Conservation (phyloP, 2,329 filamentous ascomycete genomes). For the Microdochium bolleyi region DNA sequence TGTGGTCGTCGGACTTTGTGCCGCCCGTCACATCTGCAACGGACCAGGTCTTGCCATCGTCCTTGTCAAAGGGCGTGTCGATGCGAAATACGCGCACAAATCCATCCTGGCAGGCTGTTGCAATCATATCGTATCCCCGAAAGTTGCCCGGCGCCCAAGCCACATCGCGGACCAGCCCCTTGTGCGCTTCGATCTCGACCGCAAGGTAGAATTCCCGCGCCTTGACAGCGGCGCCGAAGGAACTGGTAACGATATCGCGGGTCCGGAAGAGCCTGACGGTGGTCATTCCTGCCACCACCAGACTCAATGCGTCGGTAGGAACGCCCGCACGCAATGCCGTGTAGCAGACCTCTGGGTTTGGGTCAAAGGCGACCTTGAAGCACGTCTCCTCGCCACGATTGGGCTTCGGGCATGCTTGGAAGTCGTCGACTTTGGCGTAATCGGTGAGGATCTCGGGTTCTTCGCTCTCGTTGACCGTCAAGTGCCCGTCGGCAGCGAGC, state of each 20-base stretch:
- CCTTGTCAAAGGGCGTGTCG: constrained; percentile 45
- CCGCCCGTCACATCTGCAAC: constrained; percentile 33
- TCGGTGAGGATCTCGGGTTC: constrained; percentile 74
- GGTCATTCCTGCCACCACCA: constrained; percentile 84
- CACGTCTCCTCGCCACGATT: constrained; percentile 76
- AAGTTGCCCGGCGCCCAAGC: constrained; percentile 91
- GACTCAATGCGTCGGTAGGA: constrained; percentile 65
- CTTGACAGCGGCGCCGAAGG: constrained; percentile 43
- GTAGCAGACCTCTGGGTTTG: constrained; percentile 75
- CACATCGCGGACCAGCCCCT: constrained; percentile 74
- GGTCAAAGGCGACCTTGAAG: constrained; percentile 82
- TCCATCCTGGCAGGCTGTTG: constrained; percentile 89
- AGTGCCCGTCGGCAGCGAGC: constrained; percentile 71
- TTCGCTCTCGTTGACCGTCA: constrained; percentile 78
- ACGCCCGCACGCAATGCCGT: constrained; percentile 73
- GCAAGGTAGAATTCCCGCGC: constrained; percentile 80
- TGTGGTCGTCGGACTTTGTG: constrained; percentile 20
- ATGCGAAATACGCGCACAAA: constrained; percentile 82
- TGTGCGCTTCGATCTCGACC: constrained; percentile 65
- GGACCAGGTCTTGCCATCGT: constrained; percentile 43
- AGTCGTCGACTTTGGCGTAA: constrained; percentile 68
- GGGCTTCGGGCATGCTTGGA: constrained; percentile 64
- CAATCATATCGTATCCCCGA: constrained; percentile 81
- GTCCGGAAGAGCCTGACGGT: constrained; percentile 78
- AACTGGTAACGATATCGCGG: constrained; percentile 44